Conservation (phyloP, 345 rosid genomes). For the Jatropha curcas region DNA sequence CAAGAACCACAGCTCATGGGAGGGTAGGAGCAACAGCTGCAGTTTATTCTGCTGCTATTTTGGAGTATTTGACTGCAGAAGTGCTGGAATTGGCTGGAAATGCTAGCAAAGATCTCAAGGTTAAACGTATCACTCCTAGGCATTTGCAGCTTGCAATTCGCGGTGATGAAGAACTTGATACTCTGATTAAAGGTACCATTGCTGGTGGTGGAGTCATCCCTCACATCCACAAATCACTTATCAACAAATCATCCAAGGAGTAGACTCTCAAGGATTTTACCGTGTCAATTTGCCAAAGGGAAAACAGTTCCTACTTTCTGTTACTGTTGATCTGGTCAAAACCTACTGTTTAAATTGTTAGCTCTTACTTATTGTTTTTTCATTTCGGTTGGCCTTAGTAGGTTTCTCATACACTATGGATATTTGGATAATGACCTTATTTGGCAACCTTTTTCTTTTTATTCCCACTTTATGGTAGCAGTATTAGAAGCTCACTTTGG, state of each 20-base stretch:
- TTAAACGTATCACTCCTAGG: slow-evolving; percentile 14
- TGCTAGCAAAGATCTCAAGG: slow-evolving; percentile 10
- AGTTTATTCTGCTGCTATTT: slow-evolving; percentile 21
- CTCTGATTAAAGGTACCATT: slow-evolving; percentile 8
- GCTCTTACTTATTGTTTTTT: neutral
- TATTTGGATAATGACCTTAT: slow-evolving; percentile 1
- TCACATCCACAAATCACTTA: slow-evolving; percentile 15
- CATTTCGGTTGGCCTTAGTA: neutral
- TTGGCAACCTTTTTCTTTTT: neutral
- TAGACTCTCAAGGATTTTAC: neutral
- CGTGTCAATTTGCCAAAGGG: neutral
- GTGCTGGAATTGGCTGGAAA: slow-evolving; percentile 17
- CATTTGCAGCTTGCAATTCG: slow-evolving; percentile 21
- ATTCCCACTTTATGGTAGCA: neutral
- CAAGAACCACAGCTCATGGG: slow-evolving; percentile 16
- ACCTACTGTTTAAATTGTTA: neutral
- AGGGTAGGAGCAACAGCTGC: slow-evolving; percentile 20
- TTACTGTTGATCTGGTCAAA: neutral
- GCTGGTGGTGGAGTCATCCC: slow-evolving; percentile 26
- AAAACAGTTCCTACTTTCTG: neutral
- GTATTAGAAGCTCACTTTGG: neutral
- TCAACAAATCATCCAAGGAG: slow-evolving; percentile 15
- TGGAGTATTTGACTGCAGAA: slow-evolving; percentile 20
- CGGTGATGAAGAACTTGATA: slow-evolving; percentile 23
- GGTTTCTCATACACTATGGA: neutral